Evolutionary conservation across 2,329 filamentous ascomycete species (phyloP).

Genomic region (Aspergillus sp.): DNA sequence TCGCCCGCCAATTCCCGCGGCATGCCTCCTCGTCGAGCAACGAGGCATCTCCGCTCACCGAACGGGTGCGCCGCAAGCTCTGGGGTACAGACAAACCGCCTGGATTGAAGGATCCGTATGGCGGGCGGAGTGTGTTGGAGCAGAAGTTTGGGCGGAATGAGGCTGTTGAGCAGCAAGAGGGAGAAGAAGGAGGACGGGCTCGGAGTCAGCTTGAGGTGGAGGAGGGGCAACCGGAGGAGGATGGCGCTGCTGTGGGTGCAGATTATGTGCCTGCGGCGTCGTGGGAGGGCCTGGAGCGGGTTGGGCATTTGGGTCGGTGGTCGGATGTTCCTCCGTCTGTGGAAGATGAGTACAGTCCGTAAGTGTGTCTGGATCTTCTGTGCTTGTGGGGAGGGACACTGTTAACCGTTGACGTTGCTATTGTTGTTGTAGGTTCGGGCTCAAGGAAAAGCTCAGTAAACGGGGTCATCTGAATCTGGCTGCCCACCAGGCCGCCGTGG

Average conservation of each 20-base stretch:
- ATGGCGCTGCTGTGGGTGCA: constrained; percentile 8
- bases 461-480: constrained; percentile 31
- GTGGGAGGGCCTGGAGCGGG: constrained; percentile 46
- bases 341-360: constrained; percentile 37
- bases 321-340: constrained; percentile 27
- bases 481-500: constrained; percentile 50
- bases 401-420: not conserved
- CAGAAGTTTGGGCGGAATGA: constrained; percentile 16
- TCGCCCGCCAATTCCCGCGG: constrained; percentile 27
- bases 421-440: constrained; percentile 24
- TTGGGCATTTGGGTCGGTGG: constrained; percentile 45
- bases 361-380: constrained; percentile 12
- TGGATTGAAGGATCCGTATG: constrained; percentile 43
- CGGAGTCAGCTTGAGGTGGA: constrained; percentile 8
- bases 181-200: constrained; percentile 5
- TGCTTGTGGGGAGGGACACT: not conserved
- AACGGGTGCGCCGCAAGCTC: constrained; percentile 40
- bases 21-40: constrained; percentile 22
- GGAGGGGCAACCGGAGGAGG: constrained; percentile 4
- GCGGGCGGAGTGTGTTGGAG: constrained; percentile 28
- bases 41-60: constrained; percentile 28
- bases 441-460: constrained; percentile 27
- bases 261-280: constrained; percentile 41
- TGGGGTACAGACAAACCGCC: constrained; percentile 46
- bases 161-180: constrained; percentile 8